phyloP scores from a whole-genome alignment of 2,329 filamentous ascomycete genomes.

The Cladosporium sp. region DNA sequence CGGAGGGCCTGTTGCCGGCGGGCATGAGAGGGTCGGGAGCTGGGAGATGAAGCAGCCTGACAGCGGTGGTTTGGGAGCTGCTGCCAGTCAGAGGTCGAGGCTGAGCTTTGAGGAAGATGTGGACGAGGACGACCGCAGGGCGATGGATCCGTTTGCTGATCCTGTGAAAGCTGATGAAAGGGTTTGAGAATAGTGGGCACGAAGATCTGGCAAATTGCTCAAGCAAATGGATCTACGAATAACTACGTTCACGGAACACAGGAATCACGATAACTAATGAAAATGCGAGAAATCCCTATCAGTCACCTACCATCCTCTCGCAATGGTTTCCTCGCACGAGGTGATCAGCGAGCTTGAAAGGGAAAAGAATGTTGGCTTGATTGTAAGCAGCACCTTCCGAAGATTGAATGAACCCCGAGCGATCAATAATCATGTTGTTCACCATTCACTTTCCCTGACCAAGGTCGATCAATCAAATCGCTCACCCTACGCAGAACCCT shows the following conservation, averaged over 20 bases:
- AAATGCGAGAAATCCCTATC: too few relatives aligned
- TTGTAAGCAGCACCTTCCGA: too few relatives aligned
- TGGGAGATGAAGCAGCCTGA: constrained; percentile 48
- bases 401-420: background rate
- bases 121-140: constrained; percentile 21
- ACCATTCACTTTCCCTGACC: constrained; percentile 2
- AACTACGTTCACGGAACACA: too few relatives aligned
- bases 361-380: too few relatives aligned
- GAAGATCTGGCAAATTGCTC: too few relatives aligned
- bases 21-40: constrained; percentile 50
- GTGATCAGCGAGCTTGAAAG: too few relatives aligned
- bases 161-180: constrained; percentile 44
- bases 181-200: constrained; percentile 32
- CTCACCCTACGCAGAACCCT: constrained; percentile 50
- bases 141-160: constrained; percentile 33
- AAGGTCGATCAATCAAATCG: constrained; percentile 42
- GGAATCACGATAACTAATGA: too few relatives aligned
- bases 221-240: too few relatives aligned
- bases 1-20: constrained; percentile 28
- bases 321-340: too few relatives aligned
- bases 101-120: constrained; percentile 43
- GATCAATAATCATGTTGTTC: background rate
- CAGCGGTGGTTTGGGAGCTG: constrained; percentile 15
- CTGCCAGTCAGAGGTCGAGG: constrained; percentile 26
- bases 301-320: too few relatives aligned